Percentiles rank a stretch among this genome's conserved stretches.
Evolutionary conservation across 2,329 filamentous ascomycete genomes (phyloP).

Genomic region (Penicillium digitatum): DNA sequence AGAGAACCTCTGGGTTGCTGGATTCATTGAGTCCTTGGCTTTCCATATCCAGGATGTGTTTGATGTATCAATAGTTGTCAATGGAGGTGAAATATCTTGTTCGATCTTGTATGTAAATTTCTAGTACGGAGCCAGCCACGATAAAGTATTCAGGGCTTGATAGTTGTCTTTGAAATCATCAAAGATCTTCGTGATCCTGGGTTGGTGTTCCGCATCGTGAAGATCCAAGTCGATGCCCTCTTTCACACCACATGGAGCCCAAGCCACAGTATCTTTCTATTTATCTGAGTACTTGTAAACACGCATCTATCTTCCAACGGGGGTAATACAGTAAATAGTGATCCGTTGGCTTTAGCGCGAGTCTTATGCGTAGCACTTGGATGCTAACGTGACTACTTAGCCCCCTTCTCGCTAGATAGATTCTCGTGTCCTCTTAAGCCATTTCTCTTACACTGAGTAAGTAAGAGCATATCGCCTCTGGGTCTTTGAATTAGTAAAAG

Average conservation of each 20-base stretch:
- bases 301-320: not conserved
- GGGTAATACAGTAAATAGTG: too few species aligned
- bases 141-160: not conserved
- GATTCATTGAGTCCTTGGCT: not conserved
- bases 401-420: too few species aligned
- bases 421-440: too few species aligned
- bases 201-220: not conserved
- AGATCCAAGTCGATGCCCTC: not conserved
- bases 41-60: not conserved
- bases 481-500: too few species aligned
- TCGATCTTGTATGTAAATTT: not conserved
- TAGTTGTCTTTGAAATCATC: not conserved
- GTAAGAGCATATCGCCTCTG: too few species aligned
- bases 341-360: too few species aligned
- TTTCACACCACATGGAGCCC: not conserved
- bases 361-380: too few species aligned
- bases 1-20: conserved; percentile 2
- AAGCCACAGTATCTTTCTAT: not conserved
- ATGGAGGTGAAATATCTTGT: not conserved
- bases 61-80: not conserved
- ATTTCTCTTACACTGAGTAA: not conserved
- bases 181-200: not conserved
- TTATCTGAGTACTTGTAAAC: not conserved
- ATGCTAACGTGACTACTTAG: too few species aligned
- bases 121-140: not conserved